Evolutionary conservation across 2,329 filamentous ascomycete species (phyloP).

Genomic region (Teratosphaeriaceae sp.): DNA sequence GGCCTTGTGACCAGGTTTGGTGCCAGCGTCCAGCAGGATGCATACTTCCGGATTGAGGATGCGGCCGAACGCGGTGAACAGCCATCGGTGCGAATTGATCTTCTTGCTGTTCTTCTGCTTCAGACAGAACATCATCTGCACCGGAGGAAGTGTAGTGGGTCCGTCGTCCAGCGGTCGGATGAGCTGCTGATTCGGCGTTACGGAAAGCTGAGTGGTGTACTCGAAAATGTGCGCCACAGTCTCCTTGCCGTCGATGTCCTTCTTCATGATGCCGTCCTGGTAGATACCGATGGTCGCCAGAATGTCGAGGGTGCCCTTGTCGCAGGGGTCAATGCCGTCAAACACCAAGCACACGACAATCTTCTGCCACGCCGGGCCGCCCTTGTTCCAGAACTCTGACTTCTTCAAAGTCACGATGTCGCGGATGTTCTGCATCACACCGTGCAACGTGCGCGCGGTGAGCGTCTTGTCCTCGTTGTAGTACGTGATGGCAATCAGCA

Average conservation of each 20-base stretch:
- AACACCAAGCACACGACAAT: conserved; percentile 97
- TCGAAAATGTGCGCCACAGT: conserved; percentile 97
- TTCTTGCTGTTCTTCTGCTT: conserved; percentile 99
- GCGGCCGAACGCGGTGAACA: conserved; percentile 96
- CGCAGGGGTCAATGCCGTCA: conserved; percentile 94
- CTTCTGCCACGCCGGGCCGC: conserved; percentile 98
- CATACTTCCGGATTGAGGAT: conserved; percentile 96
- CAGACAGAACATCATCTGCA: conserved; percentile 99
- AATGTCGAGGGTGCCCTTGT: conserved; percentile 91
- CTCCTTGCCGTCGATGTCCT: conserved; percentile 94
- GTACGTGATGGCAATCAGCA: conserved; percentile 96
- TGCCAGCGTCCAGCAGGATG: conserved; percentile 94
- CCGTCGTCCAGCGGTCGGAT: conserved; percentile 85
- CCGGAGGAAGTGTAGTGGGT: conserved; percentile 78
- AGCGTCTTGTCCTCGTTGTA: conserved; percentile 99
- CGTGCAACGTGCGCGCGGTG: conserved; percentile 84
- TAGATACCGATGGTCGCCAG: conserved; percentile 92
- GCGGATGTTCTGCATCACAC: conserved; percentile 98
- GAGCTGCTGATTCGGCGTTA: conserved; percentile 95
- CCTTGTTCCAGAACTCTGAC: conserved; percentile 99
- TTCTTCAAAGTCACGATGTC: conserved; percentile 99
- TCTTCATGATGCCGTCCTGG: conserved; percentile 98
- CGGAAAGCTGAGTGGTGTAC: conserved; percentile 95
- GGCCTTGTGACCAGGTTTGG: conserved; percentile 88
- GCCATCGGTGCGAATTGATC: conserved; percentile 99